Conservation (phyloP, 768 basidiomycete species). For the Dentipellis sp. region DNA sequence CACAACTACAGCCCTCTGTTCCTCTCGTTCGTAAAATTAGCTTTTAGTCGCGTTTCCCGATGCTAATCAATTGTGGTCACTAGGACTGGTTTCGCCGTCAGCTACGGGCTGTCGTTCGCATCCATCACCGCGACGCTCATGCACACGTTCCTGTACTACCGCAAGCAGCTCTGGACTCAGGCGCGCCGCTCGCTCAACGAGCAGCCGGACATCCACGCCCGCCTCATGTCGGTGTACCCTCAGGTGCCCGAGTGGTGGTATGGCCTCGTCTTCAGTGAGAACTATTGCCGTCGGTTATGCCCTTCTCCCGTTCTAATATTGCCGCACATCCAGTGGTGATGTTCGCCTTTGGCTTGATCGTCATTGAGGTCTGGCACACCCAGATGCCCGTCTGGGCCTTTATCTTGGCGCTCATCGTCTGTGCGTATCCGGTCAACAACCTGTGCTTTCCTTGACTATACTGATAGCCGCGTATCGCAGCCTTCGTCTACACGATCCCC, state of each 20-base stretch:
- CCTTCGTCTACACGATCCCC: conserved; percentile 37
- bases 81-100: conserved; percentile 43
- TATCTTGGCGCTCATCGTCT: conserved; percentile 56
- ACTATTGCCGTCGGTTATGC: neutral
- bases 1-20: conserved; percentile 33
- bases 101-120: conserved; percentile 42
- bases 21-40: conserved; percentile 16
- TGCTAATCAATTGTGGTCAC: no score
- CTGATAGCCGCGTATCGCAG: neutral
- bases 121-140: conserved; percentile 33
- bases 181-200: conserved; percentile 31
- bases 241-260: conserved; percentile 44
- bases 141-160: conserved; percentile 34
- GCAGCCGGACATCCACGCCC: conserved; percentile 38
- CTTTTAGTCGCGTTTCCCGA: neutral
- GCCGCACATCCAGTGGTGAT: conserved; percentile 32
- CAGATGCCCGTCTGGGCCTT: conserved; percentile 66
- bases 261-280: conserved; percentile 26
- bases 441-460: no score
- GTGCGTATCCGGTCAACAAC: conserved; percentile 21
- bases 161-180: conserved; percentile 31
- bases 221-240: conserved; percentile 26
- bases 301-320: conserved; percentile 15
- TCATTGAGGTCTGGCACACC: conserved; percentile 64
- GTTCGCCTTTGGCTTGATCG: conserved; percentile 58